These are phyloP conservation scores for Lactarius pseudohatsudake DNA, from an alignment of 768 basidiomycete species.

Conservation along the genomic window DNA sequence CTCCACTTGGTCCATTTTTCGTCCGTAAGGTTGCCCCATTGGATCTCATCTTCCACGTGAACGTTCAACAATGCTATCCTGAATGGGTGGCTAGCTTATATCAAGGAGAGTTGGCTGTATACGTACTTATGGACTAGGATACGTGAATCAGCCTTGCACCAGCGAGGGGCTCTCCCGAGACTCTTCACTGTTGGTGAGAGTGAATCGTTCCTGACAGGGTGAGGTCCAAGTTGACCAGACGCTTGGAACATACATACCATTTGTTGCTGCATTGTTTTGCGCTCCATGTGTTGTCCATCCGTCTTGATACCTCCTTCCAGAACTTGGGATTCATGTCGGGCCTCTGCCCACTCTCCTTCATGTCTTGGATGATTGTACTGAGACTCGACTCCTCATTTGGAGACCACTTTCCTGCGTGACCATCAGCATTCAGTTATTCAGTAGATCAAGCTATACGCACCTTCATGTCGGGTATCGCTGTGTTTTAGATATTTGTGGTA, in stretches of 20 bases:
- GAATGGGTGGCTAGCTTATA: background rate
- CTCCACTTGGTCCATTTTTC: too few relatives aligned
- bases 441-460: too few relatives aligned
- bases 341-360: fast-evolving
- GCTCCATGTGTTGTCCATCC: background rate
- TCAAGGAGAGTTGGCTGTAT: background rate
- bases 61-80: too few relatives aligned
- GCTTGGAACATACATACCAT: background rate
- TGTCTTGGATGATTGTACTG: background rate
- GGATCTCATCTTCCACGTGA: too few relatives aligned
- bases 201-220: too few relatives aligned
- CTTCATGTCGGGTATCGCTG: background rate
- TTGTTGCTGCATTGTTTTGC: background rate
- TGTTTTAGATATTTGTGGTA: background rate
- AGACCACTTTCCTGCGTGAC: background rate
- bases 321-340: background rate
- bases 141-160: background rate
- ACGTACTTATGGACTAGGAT: background rate
- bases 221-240: too few relatives aligned
- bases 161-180: background rate
- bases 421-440: too few relatives aligned
- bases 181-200: too few relatives aligned
- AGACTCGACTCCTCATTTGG: background rate
- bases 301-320: background rate
- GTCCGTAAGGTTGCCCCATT: too few relatives aligned